Evolutionary conservation across 2,329 filamentous ascomycete genomes (phyloP).

Genomic region (Trichophyton schoenleinii): DNA sequence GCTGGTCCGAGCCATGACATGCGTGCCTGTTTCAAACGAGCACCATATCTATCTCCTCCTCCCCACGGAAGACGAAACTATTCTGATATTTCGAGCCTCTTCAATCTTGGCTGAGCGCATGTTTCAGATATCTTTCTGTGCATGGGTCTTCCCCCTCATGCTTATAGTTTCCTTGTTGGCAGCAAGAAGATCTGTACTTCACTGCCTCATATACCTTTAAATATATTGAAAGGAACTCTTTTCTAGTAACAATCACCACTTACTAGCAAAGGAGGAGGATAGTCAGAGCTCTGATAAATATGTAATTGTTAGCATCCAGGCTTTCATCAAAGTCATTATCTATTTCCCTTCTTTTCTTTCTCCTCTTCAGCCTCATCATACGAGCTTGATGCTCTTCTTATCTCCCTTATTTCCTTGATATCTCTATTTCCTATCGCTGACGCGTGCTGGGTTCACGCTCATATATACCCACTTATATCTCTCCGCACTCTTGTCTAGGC

Average conservation of each 20-base stretch:
- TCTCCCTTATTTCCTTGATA: neutral
- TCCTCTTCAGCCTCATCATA: neutral
- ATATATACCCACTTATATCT: neutral
- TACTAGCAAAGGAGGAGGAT: neutral
- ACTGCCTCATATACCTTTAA: neutral
- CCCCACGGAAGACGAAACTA: neutral
- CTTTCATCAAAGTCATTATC: neutral
- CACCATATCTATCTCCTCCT: neutral
- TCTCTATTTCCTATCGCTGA: neutral
- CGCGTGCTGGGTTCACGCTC: neutral
- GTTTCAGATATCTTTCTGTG: neutral
- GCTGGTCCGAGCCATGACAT: neutral
- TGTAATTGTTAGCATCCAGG: neutral
- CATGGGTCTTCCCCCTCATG: neutral
- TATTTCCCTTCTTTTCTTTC: neutral
- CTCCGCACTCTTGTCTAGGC: neutral
- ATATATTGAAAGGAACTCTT: neutral
- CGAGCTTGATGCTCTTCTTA: neutral
- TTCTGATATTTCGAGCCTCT: neutral
- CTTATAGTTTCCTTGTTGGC: neutral
- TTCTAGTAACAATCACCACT: neutral
- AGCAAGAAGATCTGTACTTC: conserved; percentile 1
- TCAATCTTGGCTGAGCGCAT: neutral
- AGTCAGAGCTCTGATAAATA: neutral
- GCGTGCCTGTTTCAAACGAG: neutral